These are phyloP conservation scores for Cryptosporidium andersoni DNA, from an alignment of 169 alveolate genomes.

Conservation along the genomic window DNA sequence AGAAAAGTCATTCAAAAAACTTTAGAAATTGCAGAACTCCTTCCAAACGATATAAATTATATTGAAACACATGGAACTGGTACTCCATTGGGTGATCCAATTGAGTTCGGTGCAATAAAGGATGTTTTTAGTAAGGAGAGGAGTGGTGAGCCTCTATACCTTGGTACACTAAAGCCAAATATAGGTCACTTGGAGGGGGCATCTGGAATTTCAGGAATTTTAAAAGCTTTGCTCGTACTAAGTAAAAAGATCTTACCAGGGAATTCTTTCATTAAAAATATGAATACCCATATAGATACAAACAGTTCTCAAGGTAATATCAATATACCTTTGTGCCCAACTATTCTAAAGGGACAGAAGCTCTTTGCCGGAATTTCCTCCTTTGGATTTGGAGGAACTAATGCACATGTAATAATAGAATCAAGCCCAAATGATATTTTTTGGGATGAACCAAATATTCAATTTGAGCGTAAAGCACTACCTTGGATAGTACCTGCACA, in stretches of 20 bases:
- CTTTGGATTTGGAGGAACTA: slow-evolving; percentile 82
- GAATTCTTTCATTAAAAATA: slow-evolving; percentile 73
- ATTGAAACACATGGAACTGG: slow-evolving; percentile 83
- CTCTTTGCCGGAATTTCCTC: slow-evolving; percentile 79
- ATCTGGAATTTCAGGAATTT: slow-evolving; percentile 76
- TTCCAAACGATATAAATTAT: slow-evolving; percentile 53
- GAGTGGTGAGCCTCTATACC: slow-evolving; percentile 5
- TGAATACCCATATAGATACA: slow-evolving; percentile 70
- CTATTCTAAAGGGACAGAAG: slow-evolving; percentile 15
- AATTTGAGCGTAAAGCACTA: slow-evolving; percentile 17
- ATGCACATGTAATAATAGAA: slow-evolving; percentile 75
- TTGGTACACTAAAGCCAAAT: slow-evolving; percentile 77
- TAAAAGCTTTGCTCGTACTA: slow-evolving; percentile 72
- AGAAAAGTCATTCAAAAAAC: slow-evolving; percentile 32
- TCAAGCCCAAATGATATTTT: background rate
- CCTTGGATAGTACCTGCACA: slow-evolving; percentile 69
- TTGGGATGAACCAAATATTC: slow-evolving; percentile 34
- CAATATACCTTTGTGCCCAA: slow-evolving; percentile 18
- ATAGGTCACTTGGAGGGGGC: slow-evolving; percentile 78
- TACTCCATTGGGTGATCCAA: slow-evolving; percentile 82
- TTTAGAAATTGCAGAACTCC: slow-evolving; percentile 70
- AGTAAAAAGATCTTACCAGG: slow-evolving; percentile 72
- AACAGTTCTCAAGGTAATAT: slow-evolving; percentile 13
- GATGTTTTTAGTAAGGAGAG: slow-evolving; percentile 69
- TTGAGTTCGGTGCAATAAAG: slow-evolving; percentile 79